These are phyloP conservation scores for Haematococcus lacustris DNA, from an alignment of 139 green algal genomes.

Conservation along the genomic window DNA sequence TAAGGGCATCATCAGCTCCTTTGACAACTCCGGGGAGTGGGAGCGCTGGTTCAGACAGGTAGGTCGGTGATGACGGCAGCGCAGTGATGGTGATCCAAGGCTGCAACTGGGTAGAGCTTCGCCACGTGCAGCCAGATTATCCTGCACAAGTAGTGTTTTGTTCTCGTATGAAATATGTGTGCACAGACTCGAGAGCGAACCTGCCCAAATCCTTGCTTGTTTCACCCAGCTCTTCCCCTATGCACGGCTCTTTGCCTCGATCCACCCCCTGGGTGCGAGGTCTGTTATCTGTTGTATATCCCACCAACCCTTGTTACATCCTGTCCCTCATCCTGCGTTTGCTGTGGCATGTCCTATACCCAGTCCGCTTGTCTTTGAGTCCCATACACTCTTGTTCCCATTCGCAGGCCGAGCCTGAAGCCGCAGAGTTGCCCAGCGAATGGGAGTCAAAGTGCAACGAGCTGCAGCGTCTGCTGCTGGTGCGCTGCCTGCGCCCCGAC, in stretches of 20 bases:
- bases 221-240: no score
- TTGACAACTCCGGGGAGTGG: constrained; percentile 52
- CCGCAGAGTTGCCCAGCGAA: constrained; percentile 63
- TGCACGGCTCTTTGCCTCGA: no score
- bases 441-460: constrained; percentile 78
- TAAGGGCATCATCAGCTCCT: constrained; percentile 46
- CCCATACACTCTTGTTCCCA: no score
- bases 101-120: neutral
- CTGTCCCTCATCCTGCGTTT: neutral
- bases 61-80: constrained; percentile 1
- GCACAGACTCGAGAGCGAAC: neutral
- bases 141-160: no score
- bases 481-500: constrained; percentile 63
- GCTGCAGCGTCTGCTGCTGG: constrained; percentile 72
- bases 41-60: constrained; percentile 49
- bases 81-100: constrained; percentile 13
- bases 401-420: constrained; percentile 57
- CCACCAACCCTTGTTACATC: no score
- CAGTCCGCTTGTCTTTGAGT: neutral
- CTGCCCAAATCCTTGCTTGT: neutral
- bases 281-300: no score
- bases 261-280: no score
- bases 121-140: no score
- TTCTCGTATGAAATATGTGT: neutral
- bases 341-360: neutral